Evolutionary conservation across 805 yeast species (phyloP).

Genomic region (Yamadazyma phyllophila): DNA sequence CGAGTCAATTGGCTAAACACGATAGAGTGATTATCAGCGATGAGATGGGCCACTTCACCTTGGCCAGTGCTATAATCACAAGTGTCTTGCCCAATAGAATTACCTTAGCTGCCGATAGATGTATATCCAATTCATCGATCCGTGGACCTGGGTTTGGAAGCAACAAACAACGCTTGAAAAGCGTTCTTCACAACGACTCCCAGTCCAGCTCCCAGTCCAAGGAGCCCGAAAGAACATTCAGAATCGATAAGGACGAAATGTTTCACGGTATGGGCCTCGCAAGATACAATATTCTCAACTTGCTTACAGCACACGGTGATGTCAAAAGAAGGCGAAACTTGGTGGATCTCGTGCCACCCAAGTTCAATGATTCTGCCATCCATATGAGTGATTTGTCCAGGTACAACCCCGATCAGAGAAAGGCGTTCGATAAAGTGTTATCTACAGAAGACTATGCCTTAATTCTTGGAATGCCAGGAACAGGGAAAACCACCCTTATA

Average conservation of each 20-base stretch:
- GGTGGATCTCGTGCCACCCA: constrained; percentile 54
- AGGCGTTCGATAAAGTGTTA: constrained; percentile 66
- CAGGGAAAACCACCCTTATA: constrained; percentile 72
- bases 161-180: constrained; percentile 49
- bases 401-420: constrained; percentile 69
- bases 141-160: constrained; percentile 38
- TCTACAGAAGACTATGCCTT: constrained; percentile 72
- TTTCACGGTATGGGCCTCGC: constrained; percentile 74
- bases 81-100: constrained; percentile 43
- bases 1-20: constrained; percentile 50
- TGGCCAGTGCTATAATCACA: constrained; percentile 61
- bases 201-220: constrained; percentile 4
- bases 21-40: constrained; percentile 78
- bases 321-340: constrained; percentile 43
- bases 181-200: constrained; percentile 37
- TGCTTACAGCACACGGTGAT: constrained; percentile 57
- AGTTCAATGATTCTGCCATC: constrained; percentile 26
- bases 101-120: constrained; percentile 51
- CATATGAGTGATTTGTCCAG: constrained; percentile 11
- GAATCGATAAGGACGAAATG: constrained; percentile 81
- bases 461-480: constrained; percentile 97
- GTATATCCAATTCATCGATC: constrained; percentile 45
- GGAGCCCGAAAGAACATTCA: constrained; percentile 32
- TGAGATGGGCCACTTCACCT: constrained; percentile 71
- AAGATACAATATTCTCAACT: constrained; percentile 67